A percentile compares a stretch with the other conserved stretches of the same genome.
Evolutionary conservation across 2,329 filamentous ascomycete genomes (phyloP).

Genomic region (Cordyceps pruinosa): DNA sequence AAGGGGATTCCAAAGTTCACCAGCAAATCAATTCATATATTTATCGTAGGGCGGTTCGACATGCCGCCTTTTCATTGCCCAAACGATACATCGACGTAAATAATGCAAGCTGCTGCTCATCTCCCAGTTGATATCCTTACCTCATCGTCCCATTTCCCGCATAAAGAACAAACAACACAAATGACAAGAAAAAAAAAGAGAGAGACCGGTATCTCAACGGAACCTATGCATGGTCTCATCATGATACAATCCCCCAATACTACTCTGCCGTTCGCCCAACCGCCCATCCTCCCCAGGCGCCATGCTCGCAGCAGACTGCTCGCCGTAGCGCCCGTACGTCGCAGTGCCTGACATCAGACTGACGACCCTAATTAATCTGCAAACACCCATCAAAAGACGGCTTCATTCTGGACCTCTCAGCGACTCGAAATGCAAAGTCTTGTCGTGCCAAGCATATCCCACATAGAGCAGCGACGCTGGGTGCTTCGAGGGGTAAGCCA

Average conservation of each 20-base stretch:
- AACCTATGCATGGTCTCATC: neutral
- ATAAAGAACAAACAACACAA: neutral
- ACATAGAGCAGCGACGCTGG: neutral
- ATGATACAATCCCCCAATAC: neutral
- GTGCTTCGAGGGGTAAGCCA: neutral
- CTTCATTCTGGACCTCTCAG: neutral
- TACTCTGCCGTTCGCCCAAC: neutral
- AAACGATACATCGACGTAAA: neutral
- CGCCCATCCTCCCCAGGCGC: conserved; percentile 8
- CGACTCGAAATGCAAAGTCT: too few species aligned
- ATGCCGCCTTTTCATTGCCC: neutral
- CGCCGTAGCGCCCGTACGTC: neutral
- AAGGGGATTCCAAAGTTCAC: too few species aligned
- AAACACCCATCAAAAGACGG: neutral
- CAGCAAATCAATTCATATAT: conserved; percentile 3
- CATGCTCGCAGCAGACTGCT: neutral
- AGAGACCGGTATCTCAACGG: neutral
- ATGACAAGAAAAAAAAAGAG: neutral
- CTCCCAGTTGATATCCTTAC: neutral
- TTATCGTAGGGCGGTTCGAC: neutral
- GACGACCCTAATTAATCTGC: too few species aligned
- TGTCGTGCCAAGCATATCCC: too few species aligned
- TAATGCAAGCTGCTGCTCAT: neutral
- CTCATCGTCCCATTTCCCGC: neutral
- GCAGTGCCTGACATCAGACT: neutral